Conservation (phyloP, 2,329 filamentous ascomycete species). For the Cladosporium phlei region DNA sequence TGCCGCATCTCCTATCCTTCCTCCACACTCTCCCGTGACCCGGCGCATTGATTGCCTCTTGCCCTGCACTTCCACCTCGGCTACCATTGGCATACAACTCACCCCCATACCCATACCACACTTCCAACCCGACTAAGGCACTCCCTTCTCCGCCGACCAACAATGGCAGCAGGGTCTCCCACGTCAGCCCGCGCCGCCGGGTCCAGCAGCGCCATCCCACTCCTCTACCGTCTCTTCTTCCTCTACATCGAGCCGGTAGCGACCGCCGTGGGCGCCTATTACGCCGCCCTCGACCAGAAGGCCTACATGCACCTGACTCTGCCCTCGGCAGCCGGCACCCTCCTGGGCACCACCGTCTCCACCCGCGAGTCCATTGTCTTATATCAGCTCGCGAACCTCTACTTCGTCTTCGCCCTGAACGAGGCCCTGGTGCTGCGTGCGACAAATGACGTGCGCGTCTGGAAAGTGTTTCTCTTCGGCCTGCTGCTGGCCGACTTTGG, state of each 20-base stretch:
- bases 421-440: slow-evolving; percentile 70
- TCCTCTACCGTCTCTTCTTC: slow-evolving; percentile 67
- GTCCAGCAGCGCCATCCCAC: slow-evolving; percentile 43
- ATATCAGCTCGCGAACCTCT: slow-evolving; percentile 72
- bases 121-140: no score
- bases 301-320: slow-evolving; percentile 63
- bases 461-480: slow-evolving; percentile 62
- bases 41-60: not conserved
- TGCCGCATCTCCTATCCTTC: not conserved
- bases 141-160: no score
- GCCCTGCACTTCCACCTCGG: not conserved
- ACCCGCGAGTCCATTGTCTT: slow-evolving; percentile 60
- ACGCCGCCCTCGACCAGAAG: slow-evolving; percentile 47
- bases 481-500: slow-evolving; percentile 72
- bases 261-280: slow-evolving; percentile 50
- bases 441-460: slow-evolving; percentile 64
- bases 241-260: slow-evolving; percentile 63
- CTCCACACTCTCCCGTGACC: not conserved
- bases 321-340: slow-evolving; percentile 35
- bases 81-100: no score
- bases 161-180: slow-evolving; percentile 12
- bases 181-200: slow-evolving; percentile 6
- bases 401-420: slow-evolving; percentile 70
- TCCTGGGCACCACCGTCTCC: slow-evolving; percentile 26
- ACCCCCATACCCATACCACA: slow-evolving; percentile 4